Evolutionary conservation across 2,329 filamentous ascomycete genomes (phyloP), one percentile per base, ranked within the genome.

Genomic region (Epichloe gansuensis): DNA sequence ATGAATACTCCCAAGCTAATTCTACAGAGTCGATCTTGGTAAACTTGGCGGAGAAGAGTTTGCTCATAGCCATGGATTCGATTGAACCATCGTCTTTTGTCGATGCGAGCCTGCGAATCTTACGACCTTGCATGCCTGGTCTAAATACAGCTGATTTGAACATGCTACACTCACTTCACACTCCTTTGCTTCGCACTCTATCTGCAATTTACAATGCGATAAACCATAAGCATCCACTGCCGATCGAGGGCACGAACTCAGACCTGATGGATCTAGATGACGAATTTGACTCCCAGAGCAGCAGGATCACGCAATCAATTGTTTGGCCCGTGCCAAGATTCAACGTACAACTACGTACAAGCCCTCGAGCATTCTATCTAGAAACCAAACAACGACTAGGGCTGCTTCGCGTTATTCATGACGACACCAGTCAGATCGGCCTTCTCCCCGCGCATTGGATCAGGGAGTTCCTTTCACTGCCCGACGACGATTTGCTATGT

Each of bases 201-300:
- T 61, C 66, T 2, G 70, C 66, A 11, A 54, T 79, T 2, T 74
- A 59, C 52, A 54, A 43, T 8, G 45, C 50, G 11, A 49, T 69
- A 35, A 58, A 63, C 21, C 52, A 57, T 11, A 58, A 55, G 43
- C 54, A 57, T 4, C 34, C 55, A 13, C 59, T 49, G 65, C 2
- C 58, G 55, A 23, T 59, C 59, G 35, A 59, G 69, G 46, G 63
- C 60, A 46, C 71, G 4, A 67, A 73, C 9, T 58, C 69, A 2
- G 80, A 84, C 57, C 62, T 74, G 5, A 85, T 87, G 81, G 83
- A 88, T 52, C 61, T 89, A 5, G 85, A 89, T 59, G 74, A 78
- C 12, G 77, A 78, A 2, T 82, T 85, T 52, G 77, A 80, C 42
- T 81, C 81, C 0, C 80, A 85, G 57, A 71, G 71, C 50, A 82